phyloP scores from a whole-genome alignment of 2,329 filamentous ascomycete genomes.

The Remersonia thermophila region DNA sequence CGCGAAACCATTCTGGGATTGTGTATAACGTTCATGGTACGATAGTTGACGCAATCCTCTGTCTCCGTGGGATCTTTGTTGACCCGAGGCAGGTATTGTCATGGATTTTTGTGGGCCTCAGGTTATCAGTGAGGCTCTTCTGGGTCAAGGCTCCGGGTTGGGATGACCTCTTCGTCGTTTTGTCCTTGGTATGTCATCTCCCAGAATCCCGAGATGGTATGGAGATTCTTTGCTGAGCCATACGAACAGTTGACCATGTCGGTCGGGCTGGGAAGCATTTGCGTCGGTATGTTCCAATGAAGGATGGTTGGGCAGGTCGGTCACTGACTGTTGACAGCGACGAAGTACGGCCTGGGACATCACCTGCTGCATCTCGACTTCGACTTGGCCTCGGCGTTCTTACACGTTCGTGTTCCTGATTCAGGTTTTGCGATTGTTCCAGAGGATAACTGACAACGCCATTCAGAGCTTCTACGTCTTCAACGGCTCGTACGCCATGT shows the following conservation, averaged over 20 bases:
- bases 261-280: slow-evolving; percentile 2
- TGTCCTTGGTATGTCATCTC: slow-evolving; percentile 20
- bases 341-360: slow-evolving; percentile 20
- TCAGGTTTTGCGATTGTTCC: too few relatives aligned
- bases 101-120: slow-evolving; percentile 11
- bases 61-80: too few relatives aligned
- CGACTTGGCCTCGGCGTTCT: slow-evolving; percentile 15
- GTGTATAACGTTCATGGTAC: slow-evolving; percentile 21
- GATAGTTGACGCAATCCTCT: slow-evolving; percentile 2
- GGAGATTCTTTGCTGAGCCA: neutral
- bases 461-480: slow-evolving; percentile 23
- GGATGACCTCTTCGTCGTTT: slow-evolving; percentile 25
- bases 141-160: slow-evolving; percentile 21
- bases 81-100: slow-evolving; percentile 15
- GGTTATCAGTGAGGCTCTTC: slow-evolving; percentile 19
- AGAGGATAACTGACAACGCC: neutral
- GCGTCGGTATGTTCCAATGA: slow-evolving; percentile 2
- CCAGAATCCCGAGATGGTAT: neutral
- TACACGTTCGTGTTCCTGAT: slow-evolving; percentile 12
- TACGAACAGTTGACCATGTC: slow-evolving; percentile 4
- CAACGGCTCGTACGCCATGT: slow-evolving; percentile 22
- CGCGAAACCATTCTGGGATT: slow-evolving; percentile 20
- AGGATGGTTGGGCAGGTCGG: neutral
- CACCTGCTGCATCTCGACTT: slow-evolving; percentile 16
- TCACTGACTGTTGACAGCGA: slow-evolving; percentile 2